Conservation (phyloP, 2,329 filamentous ascomycete species). For the Hymenoscyphus occultus region DNA sequence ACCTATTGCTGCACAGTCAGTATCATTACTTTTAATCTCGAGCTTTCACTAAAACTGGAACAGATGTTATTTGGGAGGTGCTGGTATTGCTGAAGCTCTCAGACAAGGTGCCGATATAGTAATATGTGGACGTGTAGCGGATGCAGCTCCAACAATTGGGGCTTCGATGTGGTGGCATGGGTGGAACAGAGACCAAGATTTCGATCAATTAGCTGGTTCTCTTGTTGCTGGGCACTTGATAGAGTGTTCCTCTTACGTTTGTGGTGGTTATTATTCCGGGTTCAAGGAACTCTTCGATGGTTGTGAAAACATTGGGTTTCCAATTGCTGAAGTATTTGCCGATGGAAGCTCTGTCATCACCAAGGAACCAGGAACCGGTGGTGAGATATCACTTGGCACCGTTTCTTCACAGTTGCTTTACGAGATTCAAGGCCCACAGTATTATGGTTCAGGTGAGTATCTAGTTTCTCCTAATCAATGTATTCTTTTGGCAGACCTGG, state of each 20-base stretch:
- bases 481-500: too few relatives aligned
- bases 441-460: conserved; percentile 31
- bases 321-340: conserved; percentile 44
- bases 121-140: conserved; percentile 43
- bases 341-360: conserved; percentile 44
- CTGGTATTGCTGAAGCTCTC: conserved; percentile 39
- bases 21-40: not conserved
- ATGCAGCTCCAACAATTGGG: conserved; percentile 43
- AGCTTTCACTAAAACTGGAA: not conserved
- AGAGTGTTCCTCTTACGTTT: conserved; percentile 30
- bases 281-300: conserved; percentile 36
- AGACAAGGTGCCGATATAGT: conserved; percentile 44
- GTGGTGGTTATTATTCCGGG: conserved; percentile 25
- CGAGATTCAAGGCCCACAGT: conserved; percentile 40
- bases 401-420: conserved; percentile 45
- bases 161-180: conserved; percentile 33
- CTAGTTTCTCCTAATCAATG: too few relatives aligned
- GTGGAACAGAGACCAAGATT: conserved; percentile 28
- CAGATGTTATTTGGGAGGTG: conserved; percentile 46
- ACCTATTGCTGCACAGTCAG: conserved; percentile 16
- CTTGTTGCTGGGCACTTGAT: conserved; percentile 35
- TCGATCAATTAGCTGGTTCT: conserved; percentile 41
- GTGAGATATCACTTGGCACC: conserved; percentile 47
- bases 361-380: conserved; percentile 43
- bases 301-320: conserved; percentile 43